These are phyloP conservation scores for Zygoascus meyerae DNA, from an alignment of 1,139 yeast genomes.

Conservation along the genomic window DNA sequence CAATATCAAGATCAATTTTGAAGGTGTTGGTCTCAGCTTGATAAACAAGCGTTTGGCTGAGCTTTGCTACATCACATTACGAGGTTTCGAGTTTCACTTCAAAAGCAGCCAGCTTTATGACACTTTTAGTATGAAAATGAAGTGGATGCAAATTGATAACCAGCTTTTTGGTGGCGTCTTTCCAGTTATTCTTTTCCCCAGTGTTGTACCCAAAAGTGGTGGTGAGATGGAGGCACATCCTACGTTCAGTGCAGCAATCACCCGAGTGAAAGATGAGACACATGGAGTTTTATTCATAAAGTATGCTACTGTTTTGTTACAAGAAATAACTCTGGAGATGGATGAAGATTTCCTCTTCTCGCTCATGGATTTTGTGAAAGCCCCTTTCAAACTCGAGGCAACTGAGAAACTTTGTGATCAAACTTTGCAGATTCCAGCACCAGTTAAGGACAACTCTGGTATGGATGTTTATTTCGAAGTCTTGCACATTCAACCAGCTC, in stretches of 20 bases:
- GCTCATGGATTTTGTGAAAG: constrained; percentile 68
- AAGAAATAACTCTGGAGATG: constrained; percentile 85
- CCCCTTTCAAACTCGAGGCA: constrained; percentile 38
- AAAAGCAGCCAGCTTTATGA: constrained; percentile 83
- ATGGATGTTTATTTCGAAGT: constrained; percentile 87
- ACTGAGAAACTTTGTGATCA: constrained; percentile 52
- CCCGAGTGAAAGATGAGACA: constrained; percentile 77
- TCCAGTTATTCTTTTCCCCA: constrained; percentile 89
- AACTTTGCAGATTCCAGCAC: constrained; percentile 61
- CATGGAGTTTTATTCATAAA: constrained; percentile 89
- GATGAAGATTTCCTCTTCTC: constrained; percentile 93
- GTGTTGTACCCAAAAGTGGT: constrained; percentile 78
- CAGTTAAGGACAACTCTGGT: constrained; percentile 51
- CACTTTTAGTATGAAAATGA: constrained; percentile 69
- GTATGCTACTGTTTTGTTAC: constrained; percentile 82
- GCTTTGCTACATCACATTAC: constrained; percentile 68
- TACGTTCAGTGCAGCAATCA: constrained; percentile 75
- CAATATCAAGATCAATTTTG: constrained; percentile 58
- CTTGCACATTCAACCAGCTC: constrained; percentile 86
- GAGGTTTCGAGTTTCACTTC: constrained; percentile 76
- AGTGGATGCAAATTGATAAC: constrained; percentile 94
- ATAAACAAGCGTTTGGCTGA: constrained; percentile 70
- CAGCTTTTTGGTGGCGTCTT: constrained; percentile 83
- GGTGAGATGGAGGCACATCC: constrained; percentile 88
- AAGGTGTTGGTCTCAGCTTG: constrained; percentile 85